Conservation (phyloP, 768 basidiomycete genomes). For the Suillus weaverae region DNA sequence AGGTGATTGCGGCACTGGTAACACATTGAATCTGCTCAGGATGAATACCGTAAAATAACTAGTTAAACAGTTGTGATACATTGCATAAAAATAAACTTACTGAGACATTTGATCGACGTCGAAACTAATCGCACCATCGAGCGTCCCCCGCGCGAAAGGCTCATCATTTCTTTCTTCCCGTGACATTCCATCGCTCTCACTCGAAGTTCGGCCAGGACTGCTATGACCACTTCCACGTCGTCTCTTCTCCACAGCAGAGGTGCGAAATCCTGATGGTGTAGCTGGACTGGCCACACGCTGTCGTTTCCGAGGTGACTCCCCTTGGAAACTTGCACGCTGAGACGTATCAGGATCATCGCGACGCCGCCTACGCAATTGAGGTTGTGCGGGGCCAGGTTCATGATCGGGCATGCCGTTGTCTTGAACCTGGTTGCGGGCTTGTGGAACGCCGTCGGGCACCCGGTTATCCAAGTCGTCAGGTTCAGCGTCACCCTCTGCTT, state of each 20-base stretch:
- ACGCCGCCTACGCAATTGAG: constrained; percentile 17
- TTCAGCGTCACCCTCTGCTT: neutral
- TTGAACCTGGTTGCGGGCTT: constrained; percentile 7
- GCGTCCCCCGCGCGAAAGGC: constrained; percentile 23
- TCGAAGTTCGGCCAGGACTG: neutral
- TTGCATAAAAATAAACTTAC: constrained; percentile 14
- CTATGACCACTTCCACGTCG: neutral
- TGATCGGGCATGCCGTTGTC: neutral
- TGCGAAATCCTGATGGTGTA: neutral
- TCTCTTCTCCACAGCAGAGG: constrained; percentile 1
- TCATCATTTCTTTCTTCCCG: constrained; percentile 18
- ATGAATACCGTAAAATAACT: neutral
- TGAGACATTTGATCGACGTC: constrained; percentile 2
- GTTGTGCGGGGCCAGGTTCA: neutral
- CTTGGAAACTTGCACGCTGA: constrained; percentile 2
- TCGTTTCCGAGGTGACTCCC: constrained; percentile 15
- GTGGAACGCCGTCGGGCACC: neutral
- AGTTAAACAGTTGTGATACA: neutral
- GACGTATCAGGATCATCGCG: constrained; percentile 12
- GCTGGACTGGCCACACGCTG: constrained; percentile 8
- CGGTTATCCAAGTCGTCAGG: neutral
- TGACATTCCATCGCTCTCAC: neutral
- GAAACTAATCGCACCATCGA: neutral
- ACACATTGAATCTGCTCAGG: constrained; percentile 8
- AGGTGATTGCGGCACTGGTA: constrained; percentile 6